Evolutionary conservation across 371 early-diverging fungal species (phyloP).

Genomic region (Mycotypha africana): DNA sequence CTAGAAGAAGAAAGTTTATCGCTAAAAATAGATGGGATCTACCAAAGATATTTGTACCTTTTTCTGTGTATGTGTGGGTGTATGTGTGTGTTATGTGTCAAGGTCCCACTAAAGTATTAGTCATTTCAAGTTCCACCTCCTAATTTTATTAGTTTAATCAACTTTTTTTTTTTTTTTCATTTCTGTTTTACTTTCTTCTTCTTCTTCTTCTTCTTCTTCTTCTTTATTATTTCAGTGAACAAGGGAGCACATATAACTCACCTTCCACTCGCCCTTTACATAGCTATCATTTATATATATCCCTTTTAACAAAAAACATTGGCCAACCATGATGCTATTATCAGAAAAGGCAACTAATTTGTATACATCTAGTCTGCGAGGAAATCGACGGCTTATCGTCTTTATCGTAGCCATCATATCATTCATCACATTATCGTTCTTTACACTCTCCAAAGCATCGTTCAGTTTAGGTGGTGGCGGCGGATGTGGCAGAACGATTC

Average conservation of each 20-base stretch:
- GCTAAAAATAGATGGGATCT: too few relatives aligned
- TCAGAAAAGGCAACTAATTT: slow-evolving; percentile 23
- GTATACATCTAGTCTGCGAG: slow-evolving; percentile 23
- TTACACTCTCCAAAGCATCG: slow-evolving; percentile 27
- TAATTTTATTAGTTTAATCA: background rate
- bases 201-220: background rate
- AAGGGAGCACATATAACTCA: too few relatives aligned
- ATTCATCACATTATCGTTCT: slow-evolving; percentile 23
- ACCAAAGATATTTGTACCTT: too few relatives aligned
- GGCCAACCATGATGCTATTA: slow-evolving; percentile 6
- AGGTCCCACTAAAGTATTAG: too few relatives aligned
- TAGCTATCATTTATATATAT: too few relatives aligned
- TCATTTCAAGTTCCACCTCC: background rate
- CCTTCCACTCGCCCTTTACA: too few relatives aligned
- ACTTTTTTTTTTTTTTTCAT: background rate
- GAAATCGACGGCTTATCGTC: slow-evolving; percentile 27
- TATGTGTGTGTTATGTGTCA: too few relatives aligned
- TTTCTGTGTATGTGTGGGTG: too few relatives aligned
- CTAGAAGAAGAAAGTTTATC: too few relatives aligned
- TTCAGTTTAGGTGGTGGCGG: slow-evolving; percentile 11
- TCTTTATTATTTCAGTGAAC: too few relatives aligned
- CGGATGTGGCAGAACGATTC: slow-evolving; percentile 26
- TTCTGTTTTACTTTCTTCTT: background rate
- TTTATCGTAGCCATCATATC: slow-evolving; percentile 23
- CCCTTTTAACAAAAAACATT: too few relatives aligned